These are phyloP conservation scores for Triticum urartu DNA, from an alignment of 176 grass and related monocot species.

Conservation along the genomic window DNA sequence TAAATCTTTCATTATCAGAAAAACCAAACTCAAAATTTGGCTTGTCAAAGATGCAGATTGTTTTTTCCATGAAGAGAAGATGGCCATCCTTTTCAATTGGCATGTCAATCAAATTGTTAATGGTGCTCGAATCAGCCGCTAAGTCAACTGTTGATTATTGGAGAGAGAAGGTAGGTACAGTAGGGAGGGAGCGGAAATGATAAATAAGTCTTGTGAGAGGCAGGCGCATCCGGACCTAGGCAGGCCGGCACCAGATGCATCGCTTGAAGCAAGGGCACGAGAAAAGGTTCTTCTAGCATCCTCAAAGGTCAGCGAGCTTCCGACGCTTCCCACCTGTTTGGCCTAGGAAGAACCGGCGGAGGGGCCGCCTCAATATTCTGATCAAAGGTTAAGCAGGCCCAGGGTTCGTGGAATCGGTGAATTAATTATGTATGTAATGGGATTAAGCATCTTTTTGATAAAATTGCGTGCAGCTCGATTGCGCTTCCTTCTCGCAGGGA, in stretches of 20 bases:
- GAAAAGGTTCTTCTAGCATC: neutral
- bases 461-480: neutral
- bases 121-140: neutral
- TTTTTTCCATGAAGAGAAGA: neutral
- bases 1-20: neutral
- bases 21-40: neutral
- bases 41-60: conserved; percentile 1
- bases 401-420: neutral
- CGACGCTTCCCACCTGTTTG: conserved; percentile 9
- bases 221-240: conserved; percentile 14
- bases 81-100: neutral
- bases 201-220: conserved; percentile 29
- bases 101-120: neutral
- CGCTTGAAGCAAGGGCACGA: neutral
- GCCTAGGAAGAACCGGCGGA: conserved; percentile 18
- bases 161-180: neutral
- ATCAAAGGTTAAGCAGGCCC: neutral
- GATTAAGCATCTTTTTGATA: neutral
- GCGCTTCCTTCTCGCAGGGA: neutral
- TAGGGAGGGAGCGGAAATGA: neutral
- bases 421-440: neutral
- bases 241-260: conserved; percentile 38
- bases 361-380: neutral
- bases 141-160: conserved; percentile 18
- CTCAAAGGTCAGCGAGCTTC: conserved; percentile 30